Percentiles rank a stretch among this genome's conserved stretches.
Evolutionary conservation across 495 filamentous ascomycete species (phyloP).

Genomic region (Daldinia childiae): DNA sequence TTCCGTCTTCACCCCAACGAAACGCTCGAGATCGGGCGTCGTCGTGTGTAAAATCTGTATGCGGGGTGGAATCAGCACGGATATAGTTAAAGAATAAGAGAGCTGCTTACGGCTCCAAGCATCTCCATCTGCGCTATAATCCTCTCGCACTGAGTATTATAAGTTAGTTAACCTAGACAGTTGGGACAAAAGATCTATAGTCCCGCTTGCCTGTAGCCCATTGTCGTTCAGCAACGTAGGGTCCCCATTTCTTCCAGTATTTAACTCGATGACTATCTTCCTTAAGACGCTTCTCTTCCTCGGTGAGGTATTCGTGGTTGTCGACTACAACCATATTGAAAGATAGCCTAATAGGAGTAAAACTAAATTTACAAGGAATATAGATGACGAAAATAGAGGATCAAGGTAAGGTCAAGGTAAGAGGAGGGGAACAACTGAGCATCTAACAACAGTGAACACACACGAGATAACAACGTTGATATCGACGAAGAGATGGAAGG

Average conservation of each 20-base stretch:
- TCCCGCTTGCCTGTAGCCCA: conserved; percentile 80
- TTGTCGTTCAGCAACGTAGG: conserved; percentile 79
- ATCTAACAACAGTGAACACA: not conserved
- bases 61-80: conserved; percentile 2
- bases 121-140: conserved; percentile 87
- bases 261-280: conserved; percentile 80
- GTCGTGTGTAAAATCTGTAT: conserved; percentile 88
- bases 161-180: conserved; percentile 39
- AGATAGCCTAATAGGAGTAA: not conserved
- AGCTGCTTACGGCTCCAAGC: conserved; percentile 87
- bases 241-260: conserved; percentile 97
- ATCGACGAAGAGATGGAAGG: not conserved
- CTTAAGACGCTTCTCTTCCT: conserved; percentile 87
- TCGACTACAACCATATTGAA: conserved; percentile 85
- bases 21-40: conserved; percentile 86
- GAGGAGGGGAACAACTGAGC: not conserved
- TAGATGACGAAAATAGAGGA: not conserved
- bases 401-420: not conserved
- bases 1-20: conserved; percentile 97
- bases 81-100: not conserved
- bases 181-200: conserved; percentile 29
- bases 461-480: not conserved
- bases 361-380: not conserved
- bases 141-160: conserved; percentile 78
- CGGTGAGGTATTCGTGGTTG: conserved; percentile 80